Conservation (phyloP, 2,329 filamentous ascomycete species). For the Claviceps maximensis region DNA sequence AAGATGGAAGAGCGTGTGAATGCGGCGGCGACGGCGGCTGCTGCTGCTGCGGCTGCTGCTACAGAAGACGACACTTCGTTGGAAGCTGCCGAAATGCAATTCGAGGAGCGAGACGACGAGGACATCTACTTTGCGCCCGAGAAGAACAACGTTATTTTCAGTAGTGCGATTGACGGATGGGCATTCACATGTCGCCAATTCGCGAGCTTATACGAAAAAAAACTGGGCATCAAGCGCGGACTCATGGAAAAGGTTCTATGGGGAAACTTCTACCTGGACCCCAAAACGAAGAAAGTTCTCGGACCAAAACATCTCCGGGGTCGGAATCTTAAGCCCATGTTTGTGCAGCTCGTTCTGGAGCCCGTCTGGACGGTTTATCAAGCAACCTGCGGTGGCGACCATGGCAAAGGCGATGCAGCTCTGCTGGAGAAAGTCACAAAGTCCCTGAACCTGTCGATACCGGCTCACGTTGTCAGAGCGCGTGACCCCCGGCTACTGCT, state of each 20-base stretch:
- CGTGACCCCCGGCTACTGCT: constrained; percentile 73
- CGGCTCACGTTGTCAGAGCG: constrained; percentile 71
- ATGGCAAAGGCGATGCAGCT: constrained; percentile 67
- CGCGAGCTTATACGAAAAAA: constrained; percentile 86
- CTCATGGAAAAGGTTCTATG: constrained; percentile 87
- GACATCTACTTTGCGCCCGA: constrained; percentile 97
- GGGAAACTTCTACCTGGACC: constrained; percentile 93
- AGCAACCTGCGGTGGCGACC: constrained; percentile 71
- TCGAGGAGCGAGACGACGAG: constrained; percentile 87
- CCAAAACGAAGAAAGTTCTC: constrained; percentile 89
- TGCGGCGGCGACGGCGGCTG: constrained; percentile 53
- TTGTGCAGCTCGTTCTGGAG: constrained; percentile 90
- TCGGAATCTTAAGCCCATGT: constrained; percentile 84
- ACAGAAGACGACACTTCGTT: constrained; percentile 35
- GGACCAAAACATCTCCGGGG: constrained; percentile 88
- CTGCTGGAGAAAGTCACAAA: constrained; percentile 92
- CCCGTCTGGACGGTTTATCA: constrained; percentile 94
- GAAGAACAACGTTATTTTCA: constrained; percentile 98
- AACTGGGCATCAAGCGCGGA: constrained; percentile 83
- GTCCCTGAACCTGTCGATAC: constrained; percentile 70
- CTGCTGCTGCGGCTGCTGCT: constrained; percentile 49
- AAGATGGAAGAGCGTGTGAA: constrained; percentile 76
- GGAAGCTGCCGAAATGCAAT: constrained; percentile 50
- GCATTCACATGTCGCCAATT: constrained; percentile 95
- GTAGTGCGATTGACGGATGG: constrained; percentile 97